Evolutionary conservation across 208 protist genomes (phyloP), one percentile per base, ranked within the genome.

Genomic region (Leptomonas seymouri): DNA sequence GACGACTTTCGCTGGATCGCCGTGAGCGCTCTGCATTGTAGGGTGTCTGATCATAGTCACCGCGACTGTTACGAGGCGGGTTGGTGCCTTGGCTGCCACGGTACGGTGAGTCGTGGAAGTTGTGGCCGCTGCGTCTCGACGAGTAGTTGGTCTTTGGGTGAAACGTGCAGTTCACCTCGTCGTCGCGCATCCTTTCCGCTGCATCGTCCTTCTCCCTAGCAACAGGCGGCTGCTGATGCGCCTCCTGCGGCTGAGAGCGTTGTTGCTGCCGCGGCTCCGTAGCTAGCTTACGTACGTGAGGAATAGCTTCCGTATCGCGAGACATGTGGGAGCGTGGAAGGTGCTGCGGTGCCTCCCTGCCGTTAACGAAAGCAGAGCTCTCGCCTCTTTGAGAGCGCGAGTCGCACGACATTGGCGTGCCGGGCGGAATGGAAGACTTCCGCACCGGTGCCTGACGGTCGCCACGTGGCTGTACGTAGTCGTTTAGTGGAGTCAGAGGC

Each of bases 141-240:
- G 59, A 27, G 31, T 76, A 54, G 63, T 70, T 60, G 14, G 85
- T 70, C n/a, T 42, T 49, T 14, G 76, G 80, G 0, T 84, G 76
- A 72, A 86, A 82, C 0, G 73, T 86, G 65, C 76, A 88, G 34
- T 88, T 71, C 20, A 65, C 71, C 14, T 81, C 71, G 0, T 74
- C 80, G 18, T 81, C 74, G 18, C 51, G 36, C 8, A 61, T 5
- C 18, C 53, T 28, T 46, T 69, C 50, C 27, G 70, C 58, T 6
- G 63, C 67, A 0, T 62, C 71, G 4, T 42, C 27, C 2, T 56
- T 2, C 9, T 45, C 11, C 30, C 45, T 31, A n/a, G 9, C 0
- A 18, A 41, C 36, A 8, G 21, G 25, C 8, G 25, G 0, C 58
- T 49, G 27, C 4, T 28, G 1, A 3, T 28, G 25, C 28, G 2